Percentiles rank a stretch among this genome's conserved stretches.
phyloP scores from a whole-genome alignment of 257 asterid genomes.

The Leptodermis oblonga region DNA sequence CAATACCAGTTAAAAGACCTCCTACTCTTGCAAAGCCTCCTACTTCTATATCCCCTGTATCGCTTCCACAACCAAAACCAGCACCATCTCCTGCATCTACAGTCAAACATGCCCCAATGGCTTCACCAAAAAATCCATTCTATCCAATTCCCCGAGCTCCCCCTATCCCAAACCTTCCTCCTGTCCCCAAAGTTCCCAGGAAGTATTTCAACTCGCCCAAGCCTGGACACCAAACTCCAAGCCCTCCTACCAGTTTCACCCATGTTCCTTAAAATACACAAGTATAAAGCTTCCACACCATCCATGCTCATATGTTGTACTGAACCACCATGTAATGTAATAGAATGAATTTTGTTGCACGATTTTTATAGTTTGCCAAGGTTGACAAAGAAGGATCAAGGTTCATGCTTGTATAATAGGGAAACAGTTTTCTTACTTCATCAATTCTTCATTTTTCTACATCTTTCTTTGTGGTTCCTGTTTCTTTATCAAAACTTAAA shows the following conservation, averaged over 20 bases:
- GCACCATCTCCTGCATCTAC: constrained; percentile 14
- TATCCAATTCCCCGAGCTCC: constrained; percentile 54
- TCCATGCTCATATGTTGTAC: neutral
- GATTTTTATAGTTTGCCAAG: neutral
- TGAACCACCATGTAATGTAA: neutral
- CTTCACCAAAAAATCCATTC: constrained; percentile 24
- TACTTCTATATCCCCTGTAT: neutral
- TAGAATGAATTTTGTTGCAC: neutral
- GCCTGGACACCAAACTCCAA: constrained; percentile 12
- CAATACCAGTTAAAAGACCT: neutral
- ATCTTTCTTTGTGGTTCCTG: neutral
- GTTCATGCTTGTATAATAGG: neutral
- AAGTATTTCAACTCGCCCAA: constrained; percentile 41
- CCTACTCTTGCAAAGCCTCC: constrained; percentile 1
- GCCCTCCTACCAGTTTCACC: neutral
- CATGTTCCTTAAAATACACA: neutral
- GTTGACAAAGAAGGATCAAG: neutral
- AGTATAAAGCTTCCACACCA: neutral
- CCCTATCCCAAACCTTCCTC: constrained; percentile 53
- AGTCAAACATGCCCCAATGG: constrained; percentile 1
- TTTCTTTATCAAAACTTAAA: constrained; percentile 4
- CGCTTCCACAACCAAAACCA: constrained; percentile 5
- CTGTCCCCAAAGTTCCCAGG: constrained; percentile 39
- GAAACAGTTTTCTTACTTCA: neutral
- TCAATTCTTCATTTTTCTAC: neutral